phyloP scores from a whole-genome alignment of 257 asterid species.

The Scutellaria barbata region DNA sequence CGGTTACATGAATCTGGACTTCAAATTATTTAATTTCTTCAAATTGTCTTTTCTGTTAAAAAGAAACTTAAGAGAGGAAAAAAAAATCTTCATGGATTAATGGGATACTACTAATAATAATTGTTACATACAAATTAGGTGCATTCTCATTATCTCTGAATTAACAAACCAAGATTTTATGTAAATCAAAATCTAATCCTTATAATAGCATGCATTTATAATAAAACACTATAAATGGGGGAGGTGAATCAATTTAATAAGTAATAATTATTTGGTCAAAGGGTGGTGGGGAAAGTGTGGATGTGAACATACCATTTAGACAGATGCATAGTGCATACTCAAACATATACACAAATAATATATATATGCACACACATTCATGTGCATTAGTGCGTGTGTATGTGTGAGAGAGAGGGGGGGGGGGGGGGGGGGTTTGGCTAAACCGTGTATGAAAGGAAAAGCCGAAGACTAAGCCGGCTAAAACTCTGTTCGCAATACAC shows the following conservation, averaged over 20 bases:
- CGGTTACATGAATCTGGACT: not conserved
- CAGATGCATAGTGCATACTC: slow-evolving; percentile 1
- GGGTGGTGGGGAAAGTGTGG: slow-evolving; percentile 45
- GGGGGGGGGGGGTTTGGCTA: slow-evolving; percentile 34
- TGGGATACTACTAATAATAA: not conserved
- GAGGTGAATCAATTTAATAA: slow-evolving; percentile 37
- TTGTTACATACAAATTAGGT: not conserved
- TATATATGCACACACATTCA: not conserved
- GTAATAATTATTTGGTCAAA: slow-evolving; percentile 43
- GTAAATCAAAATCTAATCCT: slow-evolving; percentile 28
- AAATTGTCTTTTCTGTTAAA: not conserved
- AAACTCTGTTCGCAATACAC: slow-evolving; percentile 50
- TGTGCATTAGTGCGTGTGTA: slow-evolving; percentile 28
- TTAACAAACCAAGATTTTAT: not conserved
- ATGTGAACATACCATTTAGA: slow-evolving; percentile 33
- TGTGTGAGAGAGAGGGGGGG: slow-evolving; percentile 1
- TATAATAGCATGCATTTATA: not conserved
- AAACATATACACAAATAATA: not conserved
- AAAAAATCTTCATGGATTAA: not conserved
- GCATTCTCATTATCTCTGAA: not conserved
- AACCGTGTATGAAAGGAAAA: slow-evolving; percentile 44
- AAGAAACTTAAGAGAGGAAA: too few relatives aligned
- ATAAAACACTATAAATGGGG: slow-evolving; percentile 21
- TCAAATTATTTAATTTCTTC: not conserved
- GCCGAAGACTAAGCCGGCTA: slow-evolving; percentile 75